Percentiles rank a stretch among this genome's conserved stretches.
phyloP scores from a whole-genome alignment of 768 basidiomycete species.

The Galerina sulciceps region DNA sequence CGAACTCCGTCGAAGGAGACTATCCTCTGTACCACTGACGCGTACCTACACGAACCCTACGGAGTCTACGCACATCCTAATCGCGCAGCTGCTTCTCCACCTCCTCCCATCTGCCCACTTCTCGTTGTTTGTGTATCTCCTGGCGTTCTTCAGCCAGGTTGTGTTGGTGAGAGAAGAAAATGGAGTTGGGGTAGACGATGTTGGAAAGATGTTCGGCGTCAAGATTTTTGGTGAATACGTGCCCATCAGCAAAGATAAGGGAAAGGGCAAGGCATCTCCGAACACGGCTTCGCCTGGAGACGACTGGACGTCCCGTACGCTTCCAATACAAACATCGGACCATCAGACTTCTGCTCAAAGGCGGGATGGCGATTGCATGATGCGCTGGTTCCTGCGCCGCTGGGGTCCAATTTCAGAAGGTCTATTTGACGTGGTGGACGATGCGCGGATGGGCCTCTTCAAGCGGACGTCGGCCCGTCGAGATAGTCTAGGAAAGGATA shows the following conservation, averaged over 20 bases:
- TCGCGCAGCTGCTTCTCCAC: slow-evolving; percentile 41
- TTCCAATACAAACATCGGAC: background rate
- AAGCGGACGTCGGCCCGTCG: slow-evolving; percentile 6
- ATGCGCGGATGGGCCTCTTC: slow-evolving; percentile 23
- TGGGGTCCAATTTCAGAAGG: slow-evolving; percentile 36
- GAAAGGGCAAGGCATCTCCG: background rate
- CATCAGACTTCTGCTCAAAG: background rate
- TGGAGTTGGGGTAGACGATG: slow-evolving; percentile 33
- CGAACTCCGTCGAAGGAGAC: slow-evolving; percentile 1
- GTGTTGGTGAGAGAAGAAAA: slow-evolving; percentile 37
- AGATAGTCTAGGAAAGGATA: slow-evolving; percentile 16
- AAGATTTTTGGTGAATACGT: slow-evolving; percentile 29
- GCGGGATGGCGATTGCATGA: slow-evolving; percentile 29
- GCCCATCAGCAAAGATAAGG: background rate
- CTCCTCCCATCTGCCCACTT: slow-evolving; percentile 47
- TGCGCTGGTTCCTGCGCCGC: slow-evolving; percentile 38
- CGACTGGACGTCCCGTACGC: background rate
- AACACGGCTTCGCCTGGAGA: background rate
- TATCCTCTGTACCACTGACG: slow-evolving; percentile 21
- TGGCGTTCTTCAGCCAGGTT: slow-evolving; percentile 49
- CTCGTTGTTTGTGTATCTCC: slow-evolving; percentile 45
- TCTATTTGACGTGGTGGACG: slow-evolving; percentile 31
- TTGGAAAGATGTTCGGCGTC: slow-evolving; percentile 37
- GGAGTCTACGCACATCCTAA: slow-evolving; percentile 26
- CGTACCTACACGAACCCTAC: slow-evolving; percentile 21